Base-by-base conservation (phyloP, 1,284 basidiomycete species). In the Hemileia vastatrix region DNA sequence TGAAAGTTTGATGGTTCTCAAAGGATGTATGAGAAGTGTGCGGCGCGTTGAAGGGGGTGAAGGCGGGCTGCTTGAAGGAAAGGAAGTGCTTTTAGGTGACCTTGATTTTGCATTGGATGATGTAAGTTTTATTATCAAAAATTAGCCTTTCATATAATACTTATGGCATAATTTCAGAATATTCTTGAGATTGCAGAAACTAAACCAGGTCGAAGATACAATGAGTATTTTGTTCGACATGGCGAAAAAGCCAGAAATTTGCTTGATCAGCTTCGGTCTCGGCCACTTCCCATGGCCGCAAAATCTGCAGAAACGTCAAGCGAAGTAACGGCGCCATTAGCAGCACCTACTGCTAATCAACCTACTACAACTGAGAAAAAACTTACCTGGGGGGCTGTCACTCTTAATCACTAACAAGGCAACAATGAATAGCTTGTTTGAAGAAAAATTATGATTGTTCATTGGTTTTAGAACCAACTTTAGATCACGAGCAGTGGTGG, bases 1-100 rank as follows among this genome's bases (percentile, higher is more conserved):
- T 60, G 88, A 94, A 79, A 89, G 93, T 81, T 83, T 97, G 82
- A 96, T 97, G 90, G 86, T 92, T 51, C 84, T 95, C 79, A 97
- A 98, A 80, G 86, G 87, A 67, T 84, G 85, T 1, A 78, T 77
- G 56, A 76, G 80, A 64, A 80, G 78, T 55, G 72, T 79, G 65
- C 89, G 87, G 69, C 83, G 88, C 74, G 84, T 83, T 63, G 79
- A 64, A 83, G 85, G 68, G 60, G 81, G 80, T 32, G 82, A 86
- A 52, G 80, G 77, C 1, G 73, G 74, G 1, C 69, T 96, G 51
- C 79, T 97, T 64, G 87, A 90, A 67, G 93, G 93, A 1, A 83
- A 91, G 74, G 84, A 85, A 70, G 86, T 92, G 70, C 86, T 86
- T 27, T 92, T 90, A 57, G 91, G 88, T 77, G 93, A 96, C 78